Evolutionary conservation across 2,329 filamentous ascomycete genomes (phyloP), one percentile per base, ranked within the genome.

Genomic region (Dactylonectria macrodidyma): DNA sequence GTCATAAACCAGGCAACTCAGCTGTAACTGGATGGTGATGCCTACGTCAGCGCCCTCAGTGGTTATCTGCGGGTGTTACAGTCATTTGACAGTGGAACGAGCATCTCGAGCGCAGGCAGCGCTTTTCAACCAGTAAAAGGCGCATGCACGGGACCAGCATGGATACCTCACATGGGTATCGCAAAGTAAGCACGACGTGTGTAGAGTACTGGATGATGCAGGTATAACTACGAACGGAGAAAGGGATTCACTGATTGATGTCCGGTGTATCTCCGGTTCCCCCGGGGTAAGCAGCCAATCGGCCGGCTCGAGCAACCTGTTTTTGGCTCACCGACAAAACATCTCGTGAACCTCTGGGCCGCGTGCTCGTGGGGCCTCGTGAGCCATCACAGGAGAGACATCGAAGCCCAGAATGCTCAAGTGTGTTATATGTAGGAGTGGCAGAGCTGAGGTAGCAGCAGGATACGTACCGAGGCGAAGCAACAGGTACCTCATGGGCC

Each of bases 121-220:
- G 41, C 10, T 52, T 33, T 47, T 36, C 36, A 56, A 34, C 36
- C 24, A 24, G 8, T 60, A 66, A 66, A 66, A 66, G 63, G 58
- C 63, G 52, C 63, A 66, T 57, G 58, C 63, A 66, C 63, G 56
- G 54, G 62, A 50, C 56, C 44, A 54, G 52, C 46, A 62, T 52
- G 58, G 58, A 58, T 62, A 24, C 36, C 58, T 60, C 41, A 44
- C 41, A 52, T 48, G 48, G 55, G 61, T 44, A 44, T 30, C 26
- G 26, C 26, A 30, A 30, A 30, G 26, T 7, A 30, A 30, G 7
- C 26, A 30, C 26, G 26, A 30, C 26, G 26, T 30, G 7, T 30
- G 26, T 30, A 7, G 4, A 30, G 26, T 4, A 30, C 26, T 30
- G 26, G 26, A 30, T 30, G 26, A 30, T 30, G 41, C 41, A n/a